Evolutionary conservation across 2,329 filamentous ascomycete species (phyloP), one percentile per base, ranked within the genome.

Genomic region (Diaporthe sp.): DNA sequence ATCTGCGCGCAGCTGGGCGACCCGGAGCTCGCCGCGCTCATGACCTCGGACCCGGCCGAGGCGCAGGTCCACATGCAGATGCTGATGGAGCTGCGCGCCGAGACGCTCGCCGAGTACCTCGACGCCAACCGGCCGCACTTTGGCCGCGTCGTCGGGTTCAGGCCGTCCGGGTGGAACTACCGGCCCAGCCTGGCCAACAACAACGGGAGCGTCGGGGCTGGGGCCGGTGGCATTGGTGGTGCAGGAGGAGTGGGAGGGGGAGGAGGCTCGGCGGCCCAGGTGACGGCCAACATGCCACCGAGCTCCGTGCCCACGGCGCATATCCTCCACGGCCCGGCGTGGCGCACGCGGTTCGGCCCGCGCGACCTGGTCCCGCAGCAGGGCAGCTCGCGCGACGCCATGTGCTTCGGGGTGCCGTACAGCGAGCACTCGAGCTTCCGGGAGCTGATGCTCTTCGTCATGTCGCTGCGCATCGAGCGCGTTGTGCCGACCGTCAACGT

Each of bases 31-130:
- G 88, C 92, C 37, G 89, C 90, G 0, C 90, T 95, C 5, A 90
- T 99, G 80, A 99, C 97, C 0, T 88, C 89, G 10, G 87, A 98
- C 81, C 95, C 97, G 0, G 86, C 90, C 31, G 94, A 95, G 80
- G 97, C 97, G 0, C 96, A 98, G 84, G 95, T 99, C 0, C 97
- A 99, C 85, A 98, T 99, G 96, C 97, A 98, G 80, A 95, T 94
- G 80, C 88, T 99, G 13, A 97, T 97, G 88, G 96, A 98, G 83
- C 95, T 99, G 79, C 93, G 95, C 37, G 92, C 95, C 46, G 96
- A 98, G 79, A 98, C 96, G 0, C 88, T 99, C 1, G 92, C 95
- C 78, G 96, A 98, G 76, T 99, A 99, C 80, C 90, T 98, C 8
- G 91, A 93, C 79, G 89, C 90, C 49, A 94, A 95, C 85, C 94